Percentiles rank a stretch among this genome's conserved stretches.
Evolutionary conservation across 306 rosid genomes (phyloP).

Genomic region (Mimosa pudica): DNA sequence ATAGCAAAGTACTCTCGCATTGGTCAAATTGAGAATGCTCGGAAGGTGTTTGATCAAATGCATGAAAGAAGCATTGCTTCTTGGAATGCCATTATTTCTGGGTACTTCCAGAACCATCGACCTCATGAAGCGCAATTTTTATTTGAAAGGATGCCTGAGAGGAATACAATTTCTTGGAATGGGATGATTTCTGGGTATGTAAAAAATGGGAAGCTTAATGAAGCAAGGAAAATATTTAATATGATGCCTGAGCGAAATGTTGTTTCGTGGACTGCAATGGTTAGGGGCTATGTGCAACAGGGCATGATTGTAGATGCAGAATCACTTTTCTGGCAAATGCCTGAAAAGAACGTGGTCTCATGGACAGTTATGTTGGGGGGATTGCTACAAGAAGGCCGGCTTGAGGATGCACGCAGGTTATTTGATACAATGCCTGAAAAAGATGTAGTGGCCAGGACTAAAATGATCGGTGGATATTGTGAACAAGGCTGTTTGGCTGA

Average conservation of each 20-base stretch:
- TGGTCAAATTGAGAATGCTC: slow-evolving; percentile 47
- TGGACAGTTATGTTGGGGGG: slow-evolving; percentile 67
- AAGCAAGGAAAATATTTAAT: slow-evolving; percentile 48
- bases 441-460: slow-evolving; percentile 53
- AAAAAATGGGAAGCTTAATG: slow-evolving; percentile 41
- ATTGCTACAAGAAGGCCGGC: slow-evolving; percentile 48
- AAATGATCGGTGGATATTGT: slow-evolving; percentile 61
- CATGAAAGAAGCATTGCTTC: slow-evolving; percentile 42
- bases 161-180: slow-evolving; percentile 55
- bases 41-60: slow-evolving; percentile 55
- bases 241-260: slow-evolving; percentile 53
- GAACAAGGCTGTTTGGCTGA: slow-evolving; percentile 47
- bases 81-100: slow-evolving; percentile 61
- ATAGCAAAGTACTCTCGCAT: slow-evolving; percentile 35
- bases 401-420: slow-evolving; percentile 49
- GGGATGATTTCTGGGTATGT: slow-evolving; percentile 48
- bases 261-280: slow-evolving; percentile 65
- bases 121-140: slow-evolving; percentile 45
- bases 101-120: slow-evolving; percentile 47
- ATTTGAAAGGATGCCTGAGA: slow-evolving; percentile 50
- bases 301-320: slow-evolving; percentile 46
- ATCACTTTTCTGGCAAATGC: slow-evolving; percentile 52
- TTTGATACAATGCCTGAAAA: slow-evolving; percentile 57
- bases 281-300: slow-evolving; percentile 50
- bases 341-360: slow-evolving; percentile 52